These are phyloP conservation scores for Beauveria caledonica DNA, from an alignment of 2,329 filamentous ascomycete genomes.

Conservation along the genomic window DNA sequence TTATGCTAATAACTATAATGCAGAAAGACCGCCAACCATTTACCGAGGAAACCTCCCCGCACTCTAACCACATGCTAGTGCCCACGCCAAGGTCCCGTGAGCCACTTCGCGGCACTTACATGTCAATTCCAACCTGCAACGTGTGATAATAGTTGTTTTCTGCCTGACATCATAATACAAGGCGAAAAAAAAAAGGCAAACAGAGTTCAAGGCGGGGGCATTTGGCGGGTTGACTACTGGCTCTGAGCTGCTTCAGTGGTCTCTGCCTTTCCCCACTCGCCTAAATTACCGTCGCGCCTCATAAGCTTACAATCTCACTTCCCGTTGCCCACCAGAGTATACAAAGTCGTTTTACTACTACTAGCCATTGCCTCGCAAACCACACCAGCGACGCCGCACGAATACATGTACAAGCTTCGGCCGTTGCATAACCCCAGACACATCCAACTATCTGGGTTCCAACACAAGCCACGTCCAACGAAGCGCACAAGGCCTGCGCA, in stretches of 20 bases:
- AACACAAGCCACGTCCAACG: neutral
- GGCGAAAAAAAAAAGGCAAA: neutral
- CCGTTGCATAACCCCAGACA: neutral
- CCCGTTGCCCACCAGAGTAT: neutral
- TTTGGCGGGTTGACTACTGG: neutral
- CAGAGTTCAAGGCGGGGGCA: no score
- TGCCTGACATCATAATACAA: neutral
- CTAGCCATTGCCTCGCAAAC: neutral
- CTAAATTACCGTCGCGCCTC: neutral
- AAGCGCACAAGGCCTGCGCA: neutral
- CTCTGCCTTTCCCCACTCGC: neutral
- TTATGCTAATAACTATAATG: no score
- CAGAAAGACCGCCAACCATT: neutral
- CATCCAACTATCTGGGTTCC: neutral
- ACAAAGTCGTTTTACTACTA: neutral
- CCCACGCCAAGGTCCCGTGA: slow-evolving; percentile 7
- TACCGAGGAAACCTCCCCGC: neutral
- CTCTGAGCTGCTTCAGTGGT: neutral
- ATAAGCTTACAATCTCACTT: neutral
- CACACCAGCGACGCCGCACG: neutral
- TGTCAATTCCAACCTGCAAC: neutral
- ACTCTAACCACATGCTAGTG: slow-evolving; percentile 11
- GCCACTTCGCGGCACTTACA: neutral
- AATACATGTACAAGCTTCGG: neutral
- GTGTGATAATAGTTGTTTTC: neutral